These are phyloP conservation scores for Globisporangium paddicum DNA, from an alignment of 352 stramenopile species.

Conservation along the genomic window DNA sequence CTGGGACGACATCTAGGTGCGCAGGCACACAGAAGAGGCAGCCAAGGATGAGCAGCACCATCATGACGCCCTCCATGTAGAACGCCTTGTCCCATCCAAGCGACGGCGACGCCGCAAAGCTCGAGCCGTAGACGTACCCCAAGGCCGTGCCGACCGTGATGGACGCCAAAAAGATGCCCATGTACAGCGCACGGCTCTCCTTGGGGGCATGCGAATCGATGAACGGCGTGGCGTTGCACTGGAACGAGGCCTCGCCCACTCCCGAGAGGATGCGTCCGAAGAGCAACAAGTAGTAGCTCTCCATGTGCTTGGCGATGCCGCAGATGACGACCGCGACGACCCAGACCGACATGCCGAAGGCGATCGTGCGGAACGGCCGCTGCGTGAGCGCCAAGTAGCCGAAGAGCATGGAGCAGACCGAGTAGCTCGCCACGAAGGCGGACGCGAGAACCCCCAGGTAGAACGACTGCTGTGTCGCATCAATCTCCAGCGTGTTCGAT, in stretches of 20 bases:
- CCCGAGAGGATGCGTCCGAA: slow-evolving; percentile 30
- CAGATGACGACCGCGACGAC: slow-evolving; percentile 85
- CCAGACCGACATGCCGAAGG: slow-evolving; percentile 87
- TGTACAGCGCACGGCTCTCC: slow-evolving; percentile 73
- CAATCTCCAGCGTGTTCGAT: slow-evolving; percentile 55
- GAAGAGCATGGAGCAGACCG: slow-evolving; percentile 88
- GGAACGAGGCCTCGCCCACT: neutral
- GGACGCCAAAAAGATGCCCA: slow-evolving; percentile 91
- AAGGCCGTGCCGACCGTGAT: slow-evolving; percentile 90
- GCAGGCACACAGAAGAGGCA: slow-evolving; percentile 57
- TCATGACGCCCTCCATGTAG: slow-evolving; percentile 82
- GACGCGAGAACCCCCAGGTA: slow-evolving; percentile 89
- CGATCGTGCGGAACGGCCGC: slow-evolving; percentile 89
- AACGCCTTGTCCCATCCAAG: slow-evolving; percentile 83
- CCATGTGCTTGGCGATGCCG: slow-evolving; percentile 59
- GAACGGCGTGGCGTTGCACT: slow-evolving; percentile 47
- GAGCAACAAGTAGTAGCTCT: slow-evolving; percentile 82
- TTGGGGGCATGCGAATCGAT: slow-evolving; percentile 87
- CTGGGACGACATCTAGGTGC: slow-evolving; percentile 50
- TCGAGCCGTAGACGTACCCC: slow-evolving; percentile 88
- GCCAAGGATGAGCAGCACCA: slow-evolving; percentile 76
- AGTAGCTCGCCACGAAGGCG: slow-evolving; percentile 93
- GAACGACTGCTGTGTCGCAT: slow-evolving; percentile 55
- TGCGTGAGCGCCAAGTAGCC: slow-evolving; percentile 87
- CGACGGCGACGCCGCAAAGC: slow-evolving; percentile 45